Conservation (phyloP, 768 basidiomycete genomes). For the Boletus tomentosulus region DNA sequence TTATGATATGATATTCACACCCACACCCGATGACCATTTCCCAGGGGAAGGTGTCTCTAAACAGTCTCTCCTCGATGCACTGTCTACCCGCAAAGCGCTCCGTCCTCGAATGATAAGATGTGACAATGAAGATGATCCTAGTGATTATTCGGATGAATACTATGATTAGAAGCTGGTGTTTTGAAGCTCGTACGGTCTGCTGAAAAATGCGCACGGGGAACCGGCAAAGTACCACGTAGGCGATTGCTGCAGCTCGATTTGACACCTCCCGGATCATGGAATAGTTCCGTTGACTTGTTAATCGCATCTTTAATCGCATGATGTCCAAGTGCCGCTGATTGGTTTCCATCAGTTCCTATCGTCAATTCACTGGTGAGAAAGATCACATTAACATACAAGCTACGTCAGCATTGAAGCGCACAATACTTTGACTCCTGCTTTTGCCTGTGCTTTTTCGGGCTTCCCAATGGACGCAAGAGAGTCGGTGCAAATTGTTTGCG, state of each 20-base stretch:
- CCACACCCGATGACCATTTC: too few relatives aligned
- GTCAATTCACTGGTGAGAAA: not conserved
- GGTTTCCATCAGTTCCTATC: slow-evolving; percentile 10
- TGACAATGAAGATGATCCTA: too few relatives aligned
- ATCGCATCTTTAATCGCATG: slow-evolving; percentile 66
- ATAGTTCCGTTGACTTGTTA: slow-evolving; percentile 71
- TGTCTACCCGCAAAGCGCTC: too few relatives aligned
- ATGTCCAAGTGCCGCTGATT: slow-evolving; percentile 60
- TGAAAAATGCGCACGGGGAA: too few relatives aligned
- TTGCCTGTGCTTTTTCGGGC: slow-evolving; percentile 92
- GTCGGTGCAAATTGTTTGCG: slow-evolving; percentile 73
- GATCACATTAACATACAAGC: slow-evolving; percentile 54
- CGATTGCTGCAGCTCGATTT: slow-evolving; percentile 61
- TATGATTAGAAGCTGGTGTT: too few relatives aligned
- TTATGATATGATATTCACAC: too few relatives aligned
- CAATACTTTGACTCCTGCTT: slow-evolving; percentile 80
- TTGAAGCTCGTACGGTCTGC: too few relatives aligned
- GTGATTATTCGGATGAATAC: too few relatives aligned
- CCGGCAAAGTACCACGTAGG: too few relatives aligned
- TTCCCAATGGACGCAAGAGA: slow-evolving; percentile 77
- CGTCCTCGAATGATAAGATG: too few relatives aligned
- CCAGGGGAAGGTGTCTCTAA: too few relatives aligned
- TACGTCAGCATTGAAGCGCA: slow-evolving; percentile 71
- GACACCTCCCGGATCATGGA: slow-evolving; percentile 67
- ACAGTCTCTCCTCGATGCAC: too few relatives aligned